Evolutionary conservation across 73 alveolate genomes (phyloP).

Genomic region (Paramecium caudatum): DNA sequence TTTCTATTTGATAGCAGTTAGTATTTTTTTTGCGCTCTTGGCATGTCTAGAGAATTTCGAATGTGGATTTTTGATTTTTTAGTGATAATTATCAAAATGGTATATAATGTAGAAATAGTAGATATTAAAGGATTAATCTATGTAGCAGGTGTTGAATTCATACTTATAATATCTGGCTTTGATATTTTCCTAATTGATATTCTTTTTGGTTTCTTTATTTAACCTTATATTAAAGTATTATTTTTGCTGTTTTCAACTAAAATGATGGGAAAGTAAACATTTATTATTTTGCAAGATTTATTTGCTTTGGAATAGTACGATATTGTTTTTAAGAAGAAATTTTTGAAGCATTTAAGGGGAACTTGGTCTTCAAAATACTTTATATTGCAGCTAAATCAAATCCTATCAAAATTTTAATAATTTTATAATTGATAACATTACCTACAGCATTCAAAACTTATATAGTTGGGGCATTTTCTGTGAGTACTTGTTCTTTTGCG

Average conservation of each 20-base stretch:
- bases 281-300: background rate
- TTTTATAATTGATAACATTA: slow-evolving; percentile 12
- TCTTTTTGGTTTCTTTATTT: slow-evolving; percentile 1
- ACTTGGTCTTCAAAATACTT: slow-evolving; percentile 6
- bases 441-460: slow-evolving; percentile 59
- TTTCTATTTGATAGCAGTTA: background rate
- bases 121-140: background rate
- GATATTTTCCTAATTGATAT: slow-evolving; percentile 36
- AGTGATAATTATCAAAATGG: slow-evolving; percentile 27
- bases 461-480: slow-evolving; percentile 37
- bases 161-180: slow-evolving; percentile 14
- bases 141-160: slow-evolving; percentile 9
- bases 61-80: background rate
- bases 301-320: slow-evolving; percentile 13
- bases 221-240: slow-evolving; percentile 16
- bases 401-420: slow-evolving; percentile 34
- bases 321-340: slow-evolving; percentile 25
- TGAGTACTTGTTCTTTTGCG: background rate
- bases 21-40: background rate
- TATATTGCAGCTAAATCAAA: slow-evolving; percentile 27
- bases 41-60: background rate
- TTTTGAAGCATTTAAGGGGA: background rate
- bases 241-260: slow-evolving; percentile 38
- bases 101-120: background rate
- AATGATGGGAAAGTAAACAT: slow-evolving; percentile 48